A percentile compares a stretch with the other conserved stretches of the same genome.
Evolutionary conservation across 2,329 filamentous ascomycete species (phyloP).

Genomic region (Colletotrichum sp.): DNA sequence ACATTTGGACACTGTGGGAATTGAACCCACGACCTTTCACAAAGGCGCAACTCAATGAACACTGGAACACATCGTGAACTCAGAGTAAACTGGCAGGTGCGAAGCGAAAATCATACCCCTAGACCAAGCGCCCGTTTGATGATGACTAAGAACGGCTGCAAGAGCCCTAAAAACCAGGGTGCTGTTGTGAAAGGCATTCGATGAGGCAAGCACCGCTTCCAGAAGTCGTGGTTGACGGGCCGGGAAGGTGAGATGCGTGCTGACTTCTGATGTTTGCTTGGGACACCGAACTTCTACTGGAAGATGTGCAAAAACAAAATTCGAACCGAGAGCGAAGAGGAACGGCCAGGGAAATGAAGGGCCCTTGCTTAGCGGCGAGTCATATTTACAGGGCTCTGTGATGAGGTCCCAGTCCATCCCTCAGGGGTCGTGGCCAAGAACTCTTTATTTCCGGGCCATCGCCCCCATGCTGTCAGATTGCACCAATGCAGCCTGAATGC

Average conservation of each 20-base stretch:
- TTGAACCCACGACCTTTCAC: conserved; percentile 14
- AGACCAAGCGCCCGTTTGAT: neutral
- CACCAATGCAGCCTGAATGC: neutral
- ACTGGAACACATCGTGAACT: neutral
- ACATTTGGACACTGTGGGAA: neutral
- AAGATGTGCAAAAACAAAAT: neutral
- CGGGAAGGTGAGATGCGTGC: neutral
- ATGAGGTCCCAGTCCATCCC: neutral
- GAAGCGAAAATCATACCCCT: conserved; percentile 18
- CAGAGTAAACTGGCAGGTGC: neutral
- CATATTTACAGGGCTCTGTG: neutral
- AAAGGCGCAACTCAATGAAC: neutral
- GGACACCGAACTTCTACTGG: neutral
- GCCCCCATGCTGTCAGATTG: neutral
- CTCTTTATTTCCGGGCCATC: neutral
- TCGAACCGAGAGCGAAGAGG: neutral
- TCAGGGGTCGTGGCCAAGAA: neutral
- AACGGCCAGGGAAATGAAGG: neutral
- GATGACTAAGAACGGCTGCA: neutral
- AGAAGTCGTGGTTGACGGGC: neutral
- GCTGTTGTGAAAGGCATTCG: rapidly evolving
- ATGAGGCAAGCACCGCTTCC: rapidly evolving
- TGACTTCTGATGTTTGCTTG: rapidly evolving
- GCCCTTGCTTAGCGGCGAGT: neutral
- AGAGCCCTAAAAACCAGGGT: rapidly evolving